phyloP scores from a whole-genome alignment of 163 green algal genomes.

The Prototheca wickerhamii region DNA sequence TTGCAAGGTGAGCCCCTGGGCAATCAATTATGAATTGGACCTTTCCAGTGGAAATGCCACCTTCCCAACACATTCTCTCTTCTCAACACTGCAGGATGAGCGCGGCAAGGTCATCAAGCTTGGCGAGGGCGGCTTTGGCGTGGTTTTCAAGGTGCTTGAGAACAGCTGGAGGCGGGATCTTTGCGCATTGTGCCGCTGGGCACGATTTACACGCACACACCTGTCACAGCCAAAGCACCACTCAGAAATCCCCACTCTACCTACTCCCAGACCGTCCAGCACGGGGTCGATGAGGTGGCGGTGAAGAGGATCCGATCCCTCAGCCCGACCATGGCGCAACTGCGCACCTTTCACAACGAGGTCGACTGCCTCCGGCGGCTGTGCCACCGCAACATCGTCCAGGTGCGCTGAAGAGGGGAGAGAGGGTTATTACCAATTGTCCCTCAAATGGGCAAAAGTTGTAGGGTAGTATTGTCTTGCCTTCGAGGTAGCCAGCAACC shows the following conservation, averaged over 20 bases:
- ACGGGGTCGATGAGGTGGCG: constrained; percentile 63
- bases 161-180: too few relatives aligned
- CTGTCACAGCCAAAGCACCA: neutral
- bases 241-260: neutral
- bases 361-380: constrained; percentile 30
- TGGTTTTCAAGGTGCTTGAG: constrained; percentile 51
- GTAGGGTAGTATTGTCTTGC: too few relatives aligned
- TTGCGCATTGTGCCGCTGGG: neutral
- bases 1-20: constrained; percentile 5
- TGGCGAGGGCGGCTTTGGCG: constrained; percentile 61
- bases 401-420: constrained; percentile 1
- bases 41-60: neutral
- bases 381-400: constrained; percentile 42
- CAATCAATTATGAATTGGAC: neutral
- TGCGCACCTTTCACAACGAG: constrained; percentile 42
- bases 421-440: too few relatives aligned
- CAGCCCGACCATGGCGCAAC: constrained; percentile 25
- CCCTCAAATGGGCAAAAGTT: too few relatives aligned
- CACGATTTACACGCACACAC: too few relatives aligned
- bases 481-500: too few relatives aligned
- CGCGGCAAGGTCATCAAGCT: constrained; percentile 45
- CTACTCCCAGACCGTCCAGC: constrained; percentile 41
- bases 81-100: neutral
- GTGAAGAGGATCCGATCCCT: constrained; percentile 58
- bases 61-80: neutral